Conservation (phyloP, 208 protist species). For the Crithidia mellificae region DNA sequence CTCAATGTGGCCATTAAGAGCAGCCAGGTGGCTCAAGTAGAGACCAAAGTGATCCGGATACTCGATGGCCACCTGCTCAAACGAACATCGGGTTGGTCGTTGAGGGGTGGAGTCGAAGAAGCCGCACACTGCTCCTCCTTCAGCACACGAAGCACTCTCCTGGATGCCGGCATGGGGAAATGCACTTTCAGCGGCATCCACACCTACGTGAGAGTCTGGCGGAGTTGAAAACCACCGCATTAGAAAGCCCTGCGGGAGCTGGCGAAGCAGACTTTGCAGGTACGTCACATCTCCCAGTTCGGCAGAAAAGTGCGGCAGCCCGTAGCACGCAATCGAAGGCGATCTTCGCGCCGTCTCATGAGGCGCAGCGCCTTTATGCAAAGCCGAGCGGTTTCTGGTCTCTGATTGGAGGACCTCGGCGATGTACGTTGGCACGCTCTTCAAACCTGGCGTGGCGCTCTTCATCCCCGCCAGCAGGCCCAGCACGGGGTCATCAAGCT, state of each 20-base stretch:
- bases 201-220: not conserved
- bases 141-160: no score
- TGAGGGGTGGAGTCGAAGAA: no score
- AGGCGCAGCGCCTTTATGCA: not conserved
- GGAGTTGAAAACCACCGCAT: conserved; percentile 18
- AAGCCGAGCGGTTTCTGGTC: no score
- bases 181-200: not conserved
- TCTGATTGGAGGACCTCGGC: conserved; percentile 14
- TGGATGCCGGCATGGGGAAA: not conserved
- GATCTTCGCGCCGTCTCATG: not conserved
- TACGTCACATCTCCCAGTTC: conserved; percentile 44
- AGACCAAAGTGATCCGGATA: conserved; percentile 36
- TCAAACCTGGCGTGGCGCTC: not conserved
- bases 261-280: conserved; percentile 1
- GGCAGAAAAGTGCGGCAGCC: conserved; percentile 53
- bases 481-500: conserved; percentile 33
- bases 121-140: no score
- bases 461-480: conserved; percentile 8
- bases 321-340: conserved; percentile 25
- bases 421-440: not conserved
- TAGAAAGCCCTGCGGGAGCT: conserved; percentile 15
- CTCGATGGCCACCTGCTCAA: conserved; percentile 37
- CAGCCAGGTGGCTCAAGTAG: conserved; percentile 48
- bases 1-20: conserved; percentile 27
- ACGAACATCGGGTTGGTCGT: not conserved